Conservation (phyloP, 352 stramenopile genomes). For the Phytophthora palmivora region DNA sequence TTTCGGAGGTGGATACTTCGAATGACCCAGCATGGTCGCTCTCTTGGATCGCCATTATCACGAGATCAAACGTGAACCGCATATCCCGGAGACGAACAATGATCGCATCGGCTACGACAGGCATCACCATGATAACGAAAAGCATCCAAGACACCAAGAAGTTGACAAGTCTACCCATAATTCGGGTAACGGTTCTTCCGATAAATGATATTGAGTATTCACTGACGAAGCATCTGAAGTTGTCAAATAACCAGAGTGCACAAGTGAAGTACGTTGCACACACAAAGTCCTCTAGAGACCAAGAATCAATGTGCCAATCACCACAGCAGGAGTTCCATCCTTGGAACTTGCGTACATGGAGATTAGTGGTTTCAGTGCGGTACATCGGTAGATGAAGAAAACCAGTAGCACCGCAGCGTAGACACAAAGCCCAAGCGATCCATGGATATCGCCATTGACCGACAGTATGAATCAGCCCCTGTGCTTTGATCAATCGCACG, state of each 20-base stretch:
- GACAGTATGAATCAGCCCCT: too few relatives aligned
- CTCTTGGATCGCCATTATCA: slow-evolving; percentile 32
- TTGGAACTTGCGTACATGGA: slow-evolving; percentile 30
- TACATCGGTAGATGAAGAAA: slow-evolving; percentile 38
- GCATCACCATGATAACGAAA: slow-evolving; percentile 24
- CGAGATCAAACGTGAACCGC: slow-evolving; percentile 54
- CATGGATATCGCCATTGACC: slow-evolving; percentile 9
- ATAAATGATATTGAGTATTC: too few relatives aligned
- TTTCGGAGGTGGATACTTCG: slow-evolving; percentile 14
- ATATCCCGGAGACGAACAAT: slow-evolving; percentile 39
- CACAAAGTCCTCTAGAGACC: slow-evolving; percentile 54
- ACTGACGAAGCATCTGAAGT: slow-evolving; percentile 3
- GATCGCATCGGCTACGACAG: slow-evolving; percentile 41
- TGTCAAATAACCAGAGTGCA: slow-evolving; percentile 27
- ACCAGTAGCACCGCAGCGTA: slow-evolving; percentile 31
- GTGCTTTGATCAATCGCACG: too few relatives aligned
- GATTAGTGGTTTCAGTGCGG: slow-evolving; percentile 30
- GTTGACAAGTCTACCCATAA: background rate
- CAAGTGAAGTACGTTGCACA: slow-evolving; percentile 38
- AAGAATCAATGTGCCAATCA: slow-evolving; percentile 28
- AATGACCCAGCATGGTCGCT: slow-evolving; percentile 20
- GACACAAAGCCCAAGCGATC: slow-evolving; percentile 49
- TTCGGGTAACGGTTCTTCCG: background rate
- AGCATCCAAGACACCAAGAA: slow-evolving; percentile 42
- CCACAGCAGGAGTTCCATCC: slow-evolving; percentile 25